Percentiles rank a stretch among this genome's conserved stretches.
Conservation (phyloP, 208 protist species). For the Crithidia brevicula region DNA sequence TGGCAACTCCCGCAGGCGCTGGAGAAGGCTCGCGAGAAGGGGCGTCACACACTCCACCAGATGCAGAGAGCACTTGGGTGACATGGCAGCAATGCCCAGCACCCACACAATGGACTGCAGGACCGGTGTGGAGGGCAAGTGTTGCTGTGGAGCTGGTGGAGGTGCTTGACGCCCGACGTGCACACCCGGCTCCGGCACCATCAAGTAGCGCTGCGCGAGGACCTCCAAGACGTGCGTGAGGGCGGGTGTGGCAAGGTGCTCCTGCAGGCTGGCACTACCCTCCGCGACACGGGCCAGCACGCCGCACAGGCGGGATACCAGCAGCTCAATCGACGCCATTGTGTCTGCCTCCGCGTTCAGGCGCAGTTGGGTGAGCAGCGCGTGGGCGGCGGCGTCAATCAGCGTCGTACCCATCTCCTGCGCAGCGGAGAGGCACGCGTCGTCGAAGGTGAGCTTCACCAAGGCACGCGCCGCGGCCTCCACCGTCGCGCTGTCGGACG, state of each 20-base stretch:
- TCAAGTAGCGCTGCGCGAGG: slow-evolving; percentile 23
- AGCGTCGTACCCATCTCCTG: slow-evolving; percentile 28
- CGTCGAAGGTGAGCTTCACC: slow-evolving; percentile 72
- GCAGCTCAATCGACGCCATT: slow-evolving; percentile 39
- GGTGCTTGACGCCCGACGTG: not conserved
- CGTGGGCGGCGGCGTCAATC: slow-evolving; percentile 36
- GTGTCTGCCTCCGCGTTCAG: not conserved
- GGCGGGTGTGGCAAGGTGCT: slow-evolving; percentile 35
- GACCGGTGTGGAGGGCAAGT: slow-evolving; percentile 28
- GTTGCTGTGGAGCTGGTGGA: not conserved
- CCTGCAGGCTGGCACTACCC: slow-evolving; percentile 30
- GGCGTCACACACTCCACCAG: slow-evolving; percentile 53
- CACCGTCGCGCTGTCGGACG: slow-evolving; percentile 39
- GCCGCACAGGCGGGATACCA: slow-evolving; percentile 48
- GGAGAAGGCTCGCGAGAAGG: slow-evolving; percentile 48
- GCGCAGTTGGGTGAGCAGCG: slow-evolving; percentile 34
- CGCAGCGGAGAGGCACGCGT: slow-evolving; percentile 43
- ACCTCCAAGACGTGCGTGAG: slow-evolving; percentile 22
- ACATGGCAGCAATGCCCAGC: slow-evolving; percentile 65
- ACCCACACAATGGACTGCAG: slow-evolving; percentile 75
- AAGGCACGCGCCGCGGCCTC: slow-evolving; percentile 64
- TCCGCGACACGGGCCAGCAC: slow-evolving; percentile 50
- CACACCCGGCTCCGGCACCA: slow-evolving; percentile 1
- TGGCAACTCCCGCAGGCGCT: slow-evolving; percentile 39
- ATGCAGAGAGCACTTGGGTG: slow-evolving; percentile 43